Base-by-base conservation (phyloP, 73 alveolate species). In the Tetrahymena elliotti region DNA sequence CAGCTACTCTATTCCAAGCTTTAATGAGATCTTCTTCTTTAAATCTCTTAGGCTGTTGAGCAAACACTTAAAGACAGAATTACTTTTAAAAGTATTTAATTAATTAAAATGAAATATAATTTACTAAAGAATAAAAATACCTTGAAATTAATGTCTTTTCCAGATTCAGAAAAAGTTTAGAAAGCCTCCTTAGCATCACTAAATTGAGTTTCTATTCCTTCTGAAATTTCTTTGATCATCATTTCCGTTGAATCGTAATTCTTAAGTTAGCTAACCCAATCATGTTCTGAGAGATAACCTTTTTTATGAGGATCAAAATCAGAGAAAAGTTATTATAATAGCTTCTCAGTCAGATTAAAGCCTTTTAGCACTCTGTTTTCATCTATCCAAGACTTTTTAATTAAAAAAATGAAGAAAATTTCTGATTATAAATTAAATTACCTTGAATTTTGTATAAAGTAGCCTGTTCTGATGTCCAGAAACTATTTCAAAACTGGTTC, bases 281-380 rank as follows among this genome's bases (percentile, higher is more conserved):
- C 99, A 37, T 94, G 84, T 47, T 97, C 97, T 0, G 99, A 95
- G 33, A 98, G 41, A 83, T 97, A 98, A 4, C 99, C 99, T 93
- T 98, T 98, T 94, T 97, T 98, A 92, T 98, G 99, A 8, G 99
- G 97, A 94, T 98, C 99, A 54, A 98, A 52, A 36, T 96, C 97
- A 12, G 98, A 95, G 94, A 98, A 98, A 40, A 98, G 97, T 68
- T 95, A 92, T 53, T 97, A 94, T 31, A 95, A 47, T 22, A 98
- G 96, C 40, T 97, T 93, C 22, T 96, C 95, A 27, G 99, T 98
- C 52, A 98, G 93, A 84, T 97, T 98, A 95, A 98, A 98, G 36
- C 99, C 99, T 33, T 96, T 83, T 40, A 98, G 96, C 6, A 97
- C 98, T 38, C 97, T 96, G 37, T 95, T 52, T 47, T 96, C 96